These are phyloP conservation scores for Coemansia sp. DNA, from an alignment of 192 early-diverging fungal genomes.

Conservation along the genomic window DNA sequence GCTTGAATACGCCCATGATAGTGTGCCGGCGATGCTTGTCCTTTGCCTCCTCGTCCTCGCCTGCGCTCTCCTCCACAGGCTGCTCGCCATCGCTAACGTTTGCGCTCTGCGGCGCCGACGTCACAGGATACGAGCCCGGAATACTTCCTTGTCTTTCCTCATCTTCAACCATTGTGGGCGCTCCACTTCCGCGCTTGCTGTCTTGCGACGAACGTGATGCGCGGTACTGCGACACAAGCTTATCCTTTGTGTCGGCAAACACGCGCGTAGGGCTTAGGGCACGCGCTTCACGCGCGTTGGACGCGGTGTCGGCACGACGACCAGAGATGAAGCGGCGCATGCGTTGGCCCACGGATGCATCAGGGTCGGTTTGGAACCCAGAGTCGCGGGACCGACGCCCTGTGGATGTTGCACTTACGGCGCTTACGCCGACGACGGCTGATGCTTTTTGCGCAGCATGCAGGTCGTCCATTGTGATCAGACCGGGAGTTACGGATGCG, in stretches of 20 bases:
- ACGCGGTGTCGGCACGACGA: conserved; percentile 24
- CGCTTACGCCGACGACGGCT: conserved; percentile 45
- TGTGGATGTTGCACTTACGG: conserved; percentile 39
- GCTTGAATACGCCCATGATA: conserved; percentile 51
- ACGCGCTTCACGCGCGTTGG: conserved; percentile 13
- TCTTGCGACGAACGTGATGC: conserved; percentile 35
- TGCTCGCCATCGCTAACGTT: conserved; percentile 23
- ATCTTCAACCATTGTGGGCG: conserved; percentile 23
- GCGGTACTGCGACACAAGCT: conserved; percentile 32
- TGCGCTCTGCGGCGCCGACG: conserved; percentile 12
- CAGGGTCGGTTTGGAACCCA: conserved; percentile 26
- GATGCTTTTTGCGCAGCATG: conserved; percentile 50
- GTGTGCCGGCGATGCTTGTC: conserved; percentile 47
- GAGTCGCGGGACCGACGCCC: conserved; percentile 44
- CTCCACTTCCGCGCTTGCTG: conserved; percentile 32
- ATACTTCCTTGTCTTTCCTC: conserved; percentile 29
- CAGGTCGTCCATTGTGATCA: conserved; percentile 49
- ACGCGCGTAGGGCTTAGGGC: conserved; percentile 20
- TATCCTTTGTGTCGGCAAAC: conserved; percentile 21
- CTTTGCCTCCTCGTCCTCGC: conserved; percentile 33
- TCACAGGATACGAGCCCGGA: conserved; percentile 40
- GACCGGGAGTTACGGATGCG: conserved; percentile 29
- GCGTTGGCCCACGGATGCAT: conserved; percentile 34
- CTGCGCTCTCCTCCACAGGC: conserved; percentile 17
- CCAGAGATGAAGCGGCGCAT: conserved; percentile 53